These are phyloP conservation scores for Solanum bulbocastanum DNA, from an alignment of 257 asterid genomes.

Conservation along the genomic window DNA sequence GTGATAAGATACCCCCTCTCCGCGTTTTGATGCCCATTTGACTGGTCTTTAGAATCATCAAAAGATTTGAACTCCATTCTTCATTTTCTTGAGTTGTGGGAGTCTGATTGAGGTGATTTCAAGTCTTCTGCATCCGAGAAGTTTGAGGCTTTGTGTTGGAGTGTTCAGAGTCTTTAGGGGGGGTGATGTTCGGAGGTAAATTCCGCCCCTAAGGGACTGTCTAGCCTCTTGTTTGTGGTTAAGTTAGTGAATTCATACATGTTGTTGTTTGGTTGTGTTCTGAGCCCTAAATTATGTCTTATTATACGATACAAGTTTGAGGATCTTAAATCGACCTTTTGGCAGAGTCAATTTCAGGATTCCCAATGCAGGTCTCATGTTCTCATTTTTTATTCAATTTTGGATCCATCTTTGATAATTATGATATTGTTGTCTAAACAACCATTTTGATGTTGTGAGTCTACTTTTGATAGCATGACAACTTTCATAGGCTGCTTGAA, in stretches of 20 bases:
- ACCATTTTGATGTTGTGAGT: background rate
- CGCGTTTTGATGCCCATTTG: background rate
- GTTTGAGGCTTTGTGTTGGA: background rate
- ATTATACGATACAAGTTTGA: no score
- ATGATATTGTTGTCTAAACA: background rate
- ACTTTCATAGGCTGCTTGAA: fast-evolving
- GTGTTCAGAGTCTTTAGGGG: background rate
- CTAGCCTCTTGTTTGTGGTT: background rate
- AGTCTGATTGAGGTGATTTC: no score
- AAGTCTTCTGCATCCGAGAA: background rate
- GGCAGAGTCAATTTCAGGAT: no score
- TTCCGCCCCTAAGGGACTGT: background rate
- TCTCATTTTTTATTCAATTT: no score
- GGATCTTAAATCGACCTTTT: background rate
- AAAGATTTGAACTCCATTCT: background rate
- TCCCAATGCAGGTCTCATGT: background rate
- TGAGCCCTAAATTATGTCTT: background rate
- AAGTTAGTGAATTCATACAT: background rate
- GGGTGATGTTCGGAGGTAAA: background rate
- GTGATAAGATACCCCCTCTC: background rate
- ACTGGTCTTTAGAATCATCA: background rate
- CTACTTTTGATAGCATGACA: no score
- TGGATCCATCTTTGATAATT: background rate
- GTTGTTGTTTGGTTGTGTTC: background rate
- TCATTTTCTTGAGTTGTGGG: background rate